Percentiles rank a stretch among this genome's conserved stretches.
Conservation (phyloP, 2,329 filamentous ascomycete species). For the Claviceps africana region DNA sequence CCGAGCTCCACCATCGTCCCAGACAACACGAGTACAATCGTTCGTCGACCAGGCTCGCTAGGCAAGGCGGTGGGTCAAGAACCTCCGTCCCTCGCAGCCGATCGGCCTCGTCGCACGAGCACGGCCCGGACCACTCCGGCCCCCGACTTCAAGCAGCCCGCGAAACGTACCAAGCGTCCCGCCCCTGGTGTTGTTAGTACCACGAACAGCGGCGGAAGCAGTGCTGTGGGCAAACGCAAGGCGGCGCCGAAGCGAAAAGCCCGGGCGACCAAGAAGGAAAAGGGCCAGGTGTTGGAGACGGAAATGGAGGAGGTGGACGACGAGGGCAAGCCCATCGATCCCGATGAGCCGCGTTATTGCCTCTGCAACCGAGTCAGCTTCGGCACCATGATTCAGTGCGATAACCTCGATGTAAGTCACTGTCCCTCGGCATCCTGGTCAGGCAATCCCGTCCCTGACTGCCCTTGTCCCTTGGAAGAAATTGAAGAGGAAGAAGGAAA, state of each 20-base stretch:
- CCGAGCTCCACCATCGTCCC: slow-evolving; percentile 19
- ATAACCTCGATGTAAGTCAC: slow-evolving; percentile 56
- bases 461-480: background rate
- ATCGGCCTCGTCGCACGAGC: slow-evolving; percentile 41
- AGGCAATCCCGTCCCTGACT: no score
- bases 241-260: slow-evolving; percentile 54
- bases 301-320: slow-evolving; percentile 50
- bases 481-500: no score
- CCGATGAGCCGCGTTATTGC: slow-evolving; percentile 64
- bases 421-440: background rate
- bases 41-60: slow-evolving; percentile 36
- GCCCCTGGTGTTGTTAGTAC: slow-evolving; percentile 58
- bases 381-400: slow-evolving; percentile 72
- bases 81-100: slow-evolving; percentile 34
- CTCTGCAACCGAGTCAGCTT: slow-evolving; percentile 68
- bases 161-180: slow-evolving; percentile 52
- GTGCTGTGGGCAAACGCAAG: slow-evolving; percentile 58
- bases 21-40: slow-evolving; percentile 22
- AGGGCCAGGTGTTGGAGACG: slow-evolving; percentile 26
- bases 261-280: slow-evolving; percentile 33
- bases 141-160: slow-evolving; percentile 29
- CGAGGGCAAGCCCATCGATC: slow-evolving; percentile 57
- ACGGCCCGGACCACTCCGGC: slow-evolving; percentile 44
- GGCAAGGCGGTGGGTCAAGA: slow-evolving; percentile 40
- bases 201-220: slow-evolving; percentile 45